Base-by-base conservation (phyloP, 2,329 filamentous ascomycete genomes). In the Gnomoniopsis sp. region DNA sequence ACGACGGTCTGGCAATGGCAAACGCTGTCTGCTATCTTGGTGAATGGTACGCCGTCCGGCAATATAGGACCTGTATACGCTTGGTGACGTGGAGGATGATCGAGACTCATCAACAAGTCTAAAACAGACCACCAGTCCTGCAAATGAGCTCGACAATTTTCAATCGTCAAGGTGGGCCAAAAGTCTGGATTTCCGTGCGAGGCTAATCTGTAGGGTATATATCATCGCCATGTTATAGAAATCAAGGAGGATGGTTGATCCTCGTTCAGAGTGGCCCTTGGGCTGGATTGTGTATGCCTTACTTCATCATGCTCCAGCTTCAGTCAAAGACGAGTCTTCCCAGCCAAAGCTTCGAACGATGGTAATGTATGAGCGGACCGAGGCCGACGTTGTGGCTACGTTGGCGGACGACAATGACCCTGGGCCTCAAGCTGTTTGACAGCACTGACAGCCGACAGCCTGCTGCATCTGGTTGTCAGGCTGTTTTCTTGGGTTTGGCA, bases 321-420 rank as follows among this genome's bases (percentile, higher is more conserved):
- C 51, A n/a, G 12, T n/a, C 38, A 44, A 14, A 15, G 23, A 53
- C 11, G 43, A 19, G 43, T 2, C n/a, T 22, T 30, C 26, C 4
- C 4, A 30, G 26, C 26, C 26, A 30, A 30, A 30, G 26, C 26
- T 30, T 4, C 8, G 8, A 4, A 30, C 8, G 26, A 30, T 30
- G 26, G 4, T 30, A 30, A 4, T 30, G 8, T 30, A 8, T 4
- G 8, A 4, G 26, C 8, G 36, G 36, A 41, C 2, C 2, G 36
- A 41, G 8, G 36, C 36, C 12, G 6, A 41, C 36, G 14, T 15
- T 14, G 12, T 41, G 7, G 17, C 34, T 34, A 17, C 14, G 17
- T 55, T 17, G 33, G 23, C 58, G 56, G 59, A 50, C 49, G 59
- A 61, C 59, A 61, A 49, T 61, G 59, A 61, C 59, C 59, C 59